Conservation (phyloP, 768 basidiomycete genomes). For the Russula ochroleuca region DNA sequence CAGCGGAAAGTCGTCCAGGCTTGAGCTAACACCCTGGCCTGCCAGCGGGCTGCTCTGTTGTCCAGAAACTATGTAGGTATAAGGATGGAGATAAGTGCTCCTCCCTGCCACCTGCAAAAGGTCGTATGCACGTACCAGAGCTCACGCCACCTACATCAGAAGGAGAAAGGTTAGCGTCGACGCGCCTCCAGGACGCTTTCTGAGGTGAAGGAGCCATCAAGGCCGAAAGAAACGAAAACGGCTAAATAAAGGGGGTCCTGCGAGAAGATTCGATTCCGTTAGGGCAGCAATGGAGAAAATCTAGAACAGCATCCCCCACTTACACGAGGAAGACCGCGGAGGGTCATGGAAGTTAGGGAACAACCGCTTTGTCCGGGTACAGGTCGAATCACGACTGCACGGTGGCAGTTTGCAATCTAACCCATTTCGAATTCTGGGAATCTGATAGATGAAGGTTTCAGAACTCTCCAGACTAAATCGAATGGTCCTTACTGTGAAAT, state of each 20-base stretch:
- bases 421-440: not conserved
- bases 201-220: conserved; percentile 13
- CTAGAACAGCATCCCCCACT: not conserved
- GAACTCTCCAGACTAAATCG: not conserved
- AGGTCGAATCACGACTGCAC: not conserved
- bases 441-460: not conserved
- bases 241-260: not conserved
- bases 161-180: not conserved
- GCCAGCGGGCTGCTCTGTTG: not conserved
- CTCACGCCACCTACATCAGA: not conserved
- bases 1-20: not conserved
- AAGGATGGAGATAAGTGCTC: not conserved
- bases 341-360: conserved; percentile 8
- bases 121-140: conserved; percentile 5
- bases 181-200: conserved; percentile 18
- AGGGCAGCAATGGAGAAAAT: not conserved
- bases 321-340: not conserved
- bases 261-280: not conserved
- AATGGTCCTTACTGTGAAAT: not conserved
- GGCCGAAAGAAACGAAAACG: not conserved
- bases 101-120: not conserved
- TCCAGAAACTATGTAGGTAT: not conserved
- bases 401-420: not conserved
- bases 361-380: not conserved
- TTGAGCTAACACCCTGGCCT: not conserved